Evolutionary conservation across 2,329 filamentous ascomycete species (phyloP), one percentile per base, ranked within the genome.

Genomic region (Aspergillus sp.): DNA sequence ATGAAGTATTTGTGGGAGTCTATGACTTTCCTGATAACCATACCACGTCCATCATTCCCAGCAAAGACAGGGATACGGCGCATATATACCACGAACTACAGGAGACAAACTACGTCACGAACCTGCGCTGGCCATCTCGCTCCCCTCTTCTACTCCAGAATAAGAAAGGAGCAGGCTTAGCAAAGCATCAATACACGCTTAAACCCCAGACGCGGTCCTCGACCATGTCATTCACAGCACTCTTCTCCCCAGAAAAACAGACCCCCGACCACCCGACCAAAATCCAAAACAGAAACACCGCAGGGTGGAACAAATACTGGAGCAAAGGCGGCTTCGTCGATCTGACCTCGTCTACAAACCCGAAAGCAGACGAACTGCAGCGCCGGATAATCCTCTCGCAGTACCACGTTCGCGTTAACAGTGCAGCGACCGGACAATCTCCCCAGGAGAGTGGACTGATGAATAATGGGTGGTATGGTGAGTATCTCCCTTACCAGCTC

Each of bases 381-480:
- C 61, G 61, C 17, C 56, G 61, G 0, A 62, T 62, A 17, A 57
- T 62, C 6, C 47, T 62, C 2, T 62, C 60, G 4, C 60, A 61
- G 20, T 62, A 61, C 19, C 61, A 62, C 42, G 58, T 62, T 4
- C 52, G 61, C 0, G 56, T 61, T 0, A 62, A 62, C 20, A 61
- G 58, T 39, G 61, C 61, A 7, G 58, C 58, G 1, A 61, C 40
- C 9, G 58, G 56, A 3, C 61, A 62, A 50, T 57, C 58, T 1
- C 61, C 61, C 2, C 61, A 62, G 42, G 61, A 62, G 19, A 61
- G 61, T 20, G 61, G 61, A 3, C 20, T 62, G 12, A 62, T 62
- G 61, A 61, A 62, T 17, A 62, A 62, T 22, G 61, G 61, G 42
- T 62, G 61, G 61, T 62, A 62, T 22, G 61, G 27, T 30, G 3